Evolutionary conservation across 1,284 basidiomycete genomes (phyloP).

Genomic region (Boletus semigastroideus): DNA sequence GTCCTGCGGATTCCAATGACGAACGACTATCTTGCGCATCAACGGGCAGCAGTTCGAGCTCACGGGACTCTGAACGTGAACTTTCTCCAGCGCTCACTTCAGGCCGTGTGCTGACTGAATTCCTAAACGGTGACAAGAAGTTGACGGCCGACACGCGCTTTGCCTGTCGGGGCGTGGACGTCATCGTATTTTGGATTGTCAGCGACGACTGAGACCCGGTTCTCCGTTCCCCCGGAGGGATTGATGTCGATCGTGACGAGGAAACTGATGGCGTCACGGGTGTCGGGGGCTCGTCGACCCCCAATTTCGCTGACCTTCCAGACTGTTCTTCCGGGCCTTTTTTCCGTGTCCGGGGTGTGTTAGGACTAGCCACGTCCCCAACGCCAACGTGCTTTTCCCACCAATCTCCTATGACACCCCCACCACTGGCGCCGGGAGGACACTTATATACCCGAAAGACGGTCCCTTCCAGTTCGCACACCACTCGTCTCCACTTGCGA

Average conservation of each 20-base stretch:
- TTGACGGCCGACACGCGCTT: conserved; percentile 25
- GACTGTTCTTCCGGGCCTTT: conserved; percentile 34
- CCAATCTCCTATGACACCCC: conserved; percentile 60
- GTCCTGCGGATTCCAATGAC: conserved; percentile 16
- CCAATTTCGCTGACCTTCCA: conserved; percentile 23
- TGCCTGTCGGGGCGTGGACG: conserved; percentile 17
- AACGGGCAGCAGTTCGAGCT: conserved; percentile 27
- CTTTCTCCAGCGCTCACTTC: conserved; percentile 15
- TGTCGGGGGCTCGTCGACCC: conserved; percentile 12
- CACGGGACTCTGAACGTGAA: conserved; percentile 14
- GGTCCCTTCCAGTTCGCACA: conserved; percentile 94
- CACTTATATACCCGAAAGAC: conserved; percentile 82
- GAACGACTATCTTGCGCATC: conserved; percentile 23
- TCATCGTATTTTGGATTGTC: conserved; percentile 14
- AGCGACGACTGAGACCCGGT: conserved; percentile 29
- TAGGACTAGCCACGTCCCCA: conserved; percentile 47
- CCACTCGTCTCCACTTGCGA: conserved; percentile 86
- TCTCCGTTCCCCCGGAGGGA: conserved; percentile 8
- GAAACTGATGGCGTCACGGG: background rate
- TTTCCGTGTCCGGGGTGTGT: conserved; percentile 26
- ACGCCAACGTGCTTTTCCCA: conserved; percentile 76
- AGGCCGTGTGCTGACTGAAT: conserved; percentile 12
- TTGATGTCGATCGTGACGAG: conserved; percentile 5
- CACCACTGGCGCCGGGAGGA: conserved; percentile 47
- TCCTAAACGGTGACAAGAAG: conserved; percentile 32